Evolutionary conservation across 106 monocot species (phyloP), one percentile per base, ranked within the genome.

Genomic region (Platanthera guangdongensis): DNA sequence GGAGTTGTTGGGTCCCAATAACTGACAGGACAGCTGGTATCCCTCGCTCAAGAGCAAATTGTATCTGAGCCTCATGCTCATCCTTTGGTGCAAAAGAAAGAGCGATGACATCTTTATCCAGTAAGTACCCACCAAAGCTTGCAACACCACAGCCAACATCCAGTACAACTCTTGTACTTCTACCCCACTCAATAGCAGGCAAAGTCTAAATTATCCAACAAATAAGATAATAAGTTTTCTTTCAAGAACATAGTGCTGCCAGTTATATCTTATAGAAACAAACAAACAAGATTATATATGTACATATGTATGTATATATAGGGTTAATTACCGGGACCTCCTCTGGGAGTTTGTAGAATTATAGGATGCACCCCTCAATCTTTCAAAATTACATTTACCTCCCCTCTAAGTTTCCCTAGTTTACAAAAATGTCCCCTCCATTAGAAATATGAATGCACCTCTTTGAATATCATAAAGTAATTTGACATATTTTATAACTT

Each of bases 101-200:
- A 15, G 90, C 85, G 47, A 95, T 78, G 45, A 92, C 92, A 82
- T 84, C 78, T 73, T 68, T 90, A 72, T 92, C 86, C 10, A 92
- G 62, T 76, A 95, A 75, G 73, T 86, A 83, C 16, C 89, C 92
- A 85, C 95, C 95, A 88, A 95, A 92, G 80, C 95, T 95, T 69
- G 95, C 92, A 85, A 95, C 95, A 69, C 96, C 96, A 85, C 96
- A 97, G 67, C 93, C 96, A 83, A 97, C 96, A 88, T 97, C 96
- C 16, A 97, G 79, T 45, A 97, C 71, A 78, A 91, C 89, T 82
- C 93, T 91, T 77, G 96, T 97, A 52, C 21, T 85, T 49, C 72
- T 84, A 47, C 93, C 96, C 96, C 91, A 96, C 4, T 80, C 78
- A 55, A 97, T 83, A 68, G 76, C 74, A 60, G 93, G 91, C 54